Conservation (phyloP, 2,329 filamentous ascomycete species). For the Fusarium sp. region DNA sequence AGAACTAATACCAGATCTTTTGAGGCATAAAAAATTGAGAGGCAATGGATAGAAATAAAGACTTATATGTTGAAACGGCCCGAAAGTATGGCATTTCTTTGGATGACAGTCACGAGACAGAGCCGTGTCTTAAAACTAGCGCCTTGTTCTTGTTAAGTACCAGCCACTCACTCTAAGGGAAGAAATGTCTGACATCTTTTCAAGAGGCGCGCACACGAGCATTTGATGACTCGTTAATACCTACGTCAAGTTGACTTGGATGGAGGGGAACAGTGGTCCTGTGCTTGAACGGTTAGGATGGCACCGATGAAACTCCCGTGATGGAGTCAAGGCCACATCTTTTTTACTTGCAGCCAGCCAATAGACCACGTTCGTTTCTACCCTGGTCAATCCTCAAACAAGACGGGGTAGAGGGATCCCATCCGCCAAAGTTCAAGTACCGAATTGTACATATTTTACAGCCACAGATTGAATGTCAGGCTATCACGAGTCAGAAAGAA, state of each 20-base stretch:
- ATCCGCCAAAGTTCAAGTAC: not conserved
- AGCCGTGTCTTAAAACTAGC: not conserved
- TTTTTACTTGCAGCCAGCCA: constrained; percentile 38
- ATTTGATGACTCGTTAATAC: not conserved
- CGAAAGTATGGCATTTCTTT: not conserved
- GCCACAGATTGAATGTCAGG: constrained; percentile 2
- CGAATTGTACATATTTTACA: not conserved
- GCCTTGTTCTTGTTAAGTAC: constrained; percentile 3
- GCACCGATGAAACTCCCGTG: constrained; percentile 40
- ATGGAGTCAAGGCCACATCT: constrained; percentile 21
- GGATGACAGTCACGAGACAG: not conserved
- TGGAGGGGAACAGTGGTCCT: constrained; percentile 15
- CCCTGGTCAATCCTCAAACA: constrained; percentile 45
- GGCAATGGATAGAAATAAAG: not conserved
- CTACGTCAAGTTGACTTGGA: not conserved
- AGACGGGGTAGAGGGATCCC: constrained; percentile 23
- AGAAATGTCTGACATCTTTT: constrained; percentile 24
- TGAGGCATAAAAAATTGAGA: not conserved
- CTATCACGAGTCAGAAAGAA: constrained; percentile 21
- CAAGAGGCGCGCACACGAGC: constrained; percentile 27
- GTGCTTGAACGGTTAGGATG: constrained; percentile 33
- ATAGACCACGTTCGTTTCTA: constrained; percentile 12
- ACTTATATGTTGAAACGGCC: constrained; percentile 13
- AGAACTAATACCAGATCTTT: constrained; percentile 15
- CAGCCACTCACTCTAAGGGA: constrained; percentile 34